Evolutionary conservation across 306 rosid genomes (phyloP), one percentile per base, ranked within the genome.

Genomic region (Heteromeles arbutifolia): DNA sequence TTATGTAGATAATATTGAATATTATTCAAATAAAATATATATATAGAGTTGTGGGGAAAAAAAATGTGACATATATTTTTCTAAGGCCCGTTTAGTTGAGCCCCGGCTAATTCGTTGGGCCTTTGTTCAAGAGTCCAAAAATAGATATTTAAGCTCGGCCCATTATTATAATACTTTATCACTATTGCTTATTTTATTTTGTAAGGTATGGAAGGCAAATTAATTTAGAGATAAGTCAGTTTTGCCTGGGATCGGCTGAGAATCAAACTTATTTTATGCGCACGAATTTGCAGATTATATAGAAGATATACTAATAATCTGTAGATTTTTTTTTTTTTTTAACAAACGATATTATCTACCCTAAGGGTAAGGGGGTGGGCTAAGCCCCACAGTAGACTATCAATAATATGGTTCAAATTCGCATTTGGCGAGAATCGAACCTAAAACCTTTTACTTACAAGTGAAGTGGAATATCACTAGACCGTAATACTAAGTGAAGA

Each of bases 351-450:
- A n/a, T 32, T 32, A 32, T 32, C 1, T 32, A 32, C 34, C 6
- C 6, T 32, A 5, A 32, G 6, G 1, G 34, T 5, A 31, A 32
- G 34, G 1, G 34, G 34, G 34, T 32, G 34, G 7, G 6, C 1
- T 32, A 32, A 32, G 34, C 7, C 0, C 5, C 34, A 32, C 7
- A 32, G 1, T 5, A 1, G 0, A 32, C 6, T 32, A 32, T 0
- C 1, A 32, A 1, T 32, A 32, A 32, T 32, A 6, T 32, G 6
- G 6, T 32, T 32, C 34, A 32, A 32, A 32, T 32, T 32, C 6
- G 1, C 6, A 0, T 32, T 32, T 32, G 6, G 1, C 7, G 34
- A 32, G 34, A 32, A 32, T 32, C 7, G 6, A 5, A 32, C 34
- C 6, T 32, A 32, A 32, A 5, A 0, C 0, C 1, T 32, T 0